Conservation (phyloP, 805 yeast genomes). For the Scheffersomyces lignosus region DNA sequence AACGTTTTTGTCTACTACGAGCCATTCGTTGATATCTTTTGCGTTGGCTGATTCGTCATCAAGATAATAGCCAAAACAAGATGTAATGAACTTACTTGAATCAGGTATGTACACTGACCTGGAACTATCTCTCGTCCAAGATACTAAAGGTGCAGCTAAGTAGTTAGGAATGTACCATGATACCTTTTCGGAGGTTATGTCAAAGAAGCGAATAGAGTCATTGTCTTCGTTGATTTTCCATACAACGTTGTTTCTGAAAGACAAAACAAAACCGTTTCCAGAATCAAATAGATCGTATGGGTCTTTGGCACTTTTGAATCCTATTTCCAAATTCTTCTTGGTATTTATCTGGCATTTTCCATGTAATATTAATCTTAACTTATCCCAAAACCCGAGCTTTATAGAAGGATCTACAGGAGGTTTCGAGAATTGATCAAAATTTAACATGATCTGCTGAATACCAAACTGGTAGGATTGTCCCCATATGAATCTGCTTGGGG, state of each 20-base stretch:
- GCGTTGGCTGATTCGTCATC: too few species aligned
- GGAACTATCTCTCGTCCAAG: constrained; percentile 57
- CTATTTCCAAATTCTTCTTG: constrained; percentile 52
- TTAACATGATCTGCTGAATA: constrained; percentile 73
- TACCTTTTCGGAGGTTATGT: constrained; percentile 61
- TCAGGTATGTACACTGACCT: constrained; percentile 48
- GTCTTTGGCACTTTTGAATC: constrained; percentile 71
- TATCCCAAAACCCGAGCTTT: constrained; percentile 92
- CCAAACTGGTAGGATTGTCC: constrained; percentile 84
- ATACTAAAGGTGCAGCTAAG: constrained; percentile 46
- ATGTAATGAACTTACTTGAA: constrained; percentile 41
- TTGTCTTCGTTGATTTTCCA: constrained; percentile 65
- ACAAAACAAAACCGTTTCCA: constrained; percentile 75
- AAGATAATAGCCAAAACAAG: constrained; percentile 51
- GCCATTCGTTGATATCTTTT: background rate
- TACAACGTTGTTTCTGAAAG: constrained; percentile 62
- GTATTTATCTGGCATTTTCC: constrained; percentile 58
- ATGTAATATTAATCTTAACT: constrained; percentile 72
- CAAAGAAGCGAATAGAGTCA: constrained; percentile 66
- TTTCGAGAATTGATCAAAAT: constrained; percentile 80
- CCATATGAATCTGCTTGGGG: constrained; percentile 74
- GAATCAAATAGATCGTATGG: constrained; percentile 72
- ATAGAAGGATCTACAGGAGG: constrained; percentile 88
- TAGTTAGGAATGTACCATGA: constrained; percentile 78
- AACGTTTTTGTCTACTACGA: constrained; percentile 50